phyloP scores from a whole-genome alignment of 345 rosid genomes.

The Balakata baccata region DNA sequence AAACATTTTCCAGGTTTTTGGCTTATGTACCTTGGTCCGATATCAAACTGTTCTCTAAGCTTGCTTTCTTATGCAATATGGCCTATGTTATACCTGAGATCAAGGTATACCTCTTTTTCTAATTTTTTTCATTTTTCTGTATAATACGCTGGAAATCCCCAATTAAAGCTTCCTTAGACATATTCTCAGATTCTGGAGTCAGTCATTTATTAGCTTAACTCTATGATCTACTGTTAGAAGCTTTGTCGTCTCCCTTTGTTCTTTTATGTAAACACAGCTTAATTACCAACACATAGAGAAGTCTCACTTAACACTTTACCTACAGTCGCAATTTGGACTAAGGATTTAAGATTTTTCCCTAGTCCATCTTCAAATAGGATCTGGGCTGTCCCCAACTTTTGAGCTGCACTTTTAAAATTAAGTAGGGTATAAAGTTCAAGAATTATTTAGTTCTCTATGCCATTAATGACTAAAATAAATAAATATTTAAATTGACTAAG shows the following conservation, averaged over 20 bases:
- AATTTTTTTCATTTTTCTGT: neutral
- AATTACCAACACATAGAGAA: too few species aligned
- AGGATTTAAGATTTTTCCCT: too few species aligned
- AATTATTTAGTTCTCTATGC: too few species aligned
- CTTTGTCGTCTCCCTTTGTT: neutral
- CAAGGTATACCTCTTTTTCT: conserved; percentile 36
- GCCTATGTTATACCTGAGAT: conserved; percentile 76
- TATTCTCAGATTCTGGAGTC: neutral
- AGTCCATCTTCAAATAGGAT: too few species aligned
- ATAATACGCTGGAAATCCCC: neutral
- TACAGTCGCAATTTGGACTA: too few species aligned
- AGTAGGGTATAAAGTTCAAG: too few species aligned
- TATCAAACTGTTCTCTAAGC: conserved; percentile 60
- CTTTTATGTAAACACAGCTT: neutral
- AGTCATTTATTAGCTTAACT: neutral
- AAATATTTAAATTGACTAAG: neutral
- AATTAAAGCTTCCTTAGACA: neutral
- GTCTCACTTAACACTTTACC: too few species aligned
- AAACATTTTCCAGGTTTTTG: conserved; percentile 56
- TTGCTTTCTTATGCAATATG: conserved; percentile 79
- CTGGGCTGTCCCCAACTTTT: too few species aligned
- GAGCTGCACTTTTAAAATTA: too few species aligned
- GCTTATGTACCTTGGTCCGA: conserved; percentile 55
- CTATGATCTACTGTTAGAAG: too few species aligned
- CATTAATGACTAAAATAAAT: too few species aligned